Base-by-base conservation (phyloP, 768 basidiomycete species). In the Tulasnella sp. region DNA sequence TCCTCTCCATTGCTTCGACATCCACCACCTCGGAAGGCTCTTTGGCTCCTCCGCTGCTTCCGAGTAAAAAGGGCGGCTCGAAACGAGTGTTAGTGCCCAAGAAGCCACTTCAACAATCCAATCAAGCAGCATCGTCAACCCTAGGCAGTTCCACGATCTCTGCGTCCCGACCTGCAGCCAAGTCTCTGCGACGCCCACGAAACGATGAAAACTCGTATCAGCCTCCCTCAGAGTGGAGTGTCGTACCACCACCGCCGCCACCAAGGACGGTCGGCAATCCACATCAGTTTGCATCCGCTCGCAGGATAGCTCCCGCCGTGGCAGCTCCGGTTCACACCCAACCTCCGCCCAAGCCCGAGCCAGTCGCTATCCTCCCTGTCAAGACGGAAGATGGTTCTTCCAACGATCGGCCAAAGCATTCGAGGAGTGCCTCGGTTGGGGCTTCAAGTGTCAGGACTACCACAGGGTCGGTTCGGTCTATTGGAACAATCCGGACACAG, bases 41-140 rank as follows among this genome's bases (percentile, higher is more conserved):
- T 24, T 24, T 80, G 37, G 79, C 79, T 44, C 79, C 79, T 28
- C 37, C 69, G 24, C 44, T 50, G 41, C 79, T 42, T 40, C 46
- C 79, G 18, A 69, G 64, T 64, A 78, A 31, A 41, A 78, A 58
- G 77, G 58, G 41, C 20, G 60, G 54, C 50, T 24, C 77, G 12
- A 80, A 58, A 40, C 79, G 79, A 44, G 79, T 80, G 9, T 34
- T 80, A 28, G 73, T 80, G 28, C 64, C 79, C 64, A 80, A 80
- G 37, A 80, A 80, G 72, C 44, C 79, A 46, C 69, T 40, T 48
- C 76, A 37, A 24, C 42, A 28, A 34, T 64, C 48, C n/a, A 77
- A 54, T 73, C 69, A 46, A 80, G 3, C 40, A 20, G 28, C 73
- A 31, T 5, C 41, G 28, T 20, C 72, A 37, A n/a, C 58, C 42